Conservation (phyloP, 2,329 filamentous ascomycete genomes). For the Colletotrichum incanum region DNA sequence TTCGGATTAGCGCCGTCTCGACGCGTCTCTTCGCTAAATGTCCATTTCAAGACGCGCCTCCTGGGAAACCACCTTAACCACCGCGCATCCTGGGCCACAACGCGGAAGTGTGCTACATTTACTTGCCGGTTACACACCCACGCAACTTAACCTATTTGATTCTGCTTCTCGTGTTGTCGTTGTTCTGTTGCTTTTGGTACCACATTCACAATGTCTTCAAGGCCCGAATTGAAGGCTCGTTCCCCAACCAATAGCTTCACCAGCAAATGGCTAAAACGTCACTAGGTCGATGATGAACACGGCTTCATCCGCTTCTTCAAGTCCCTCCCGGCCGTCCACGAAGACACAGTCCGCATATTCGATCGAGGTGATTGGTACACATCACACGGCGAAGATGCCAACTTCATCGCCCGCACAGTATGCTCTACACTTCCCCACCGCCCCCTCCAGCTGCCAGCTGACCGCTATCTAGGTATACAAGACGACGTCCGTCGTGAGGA, state of each 20-base stretch:
- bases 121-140: constrained; percentile 14
- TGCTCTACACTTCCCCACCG: constrained; percentile 44
- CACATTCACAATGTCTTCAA: constrained; percentile 73
- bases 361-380: constrained; percentile 97
- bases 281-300: constrained; percentile 92
- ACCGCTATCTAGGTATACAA: constrained; percentile 82
- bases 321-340: constrained; percentile 79
- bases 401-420: constrained; percentile 85
- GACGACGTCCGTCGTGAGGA: constrained; percentile 94
- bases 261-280: neutral
- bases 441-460: neutral
- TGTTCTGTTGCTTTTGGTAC: neutral
- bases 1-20: constrained; percentile 38
- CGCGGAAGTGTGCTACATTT: neutral
- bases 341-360: constrained; percentile 89
- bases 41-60: constrained; percentile 32
- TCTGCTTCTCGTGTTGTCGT: constrained; percentile 13
- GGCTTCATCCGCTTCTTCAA: constrained; percentile 98
- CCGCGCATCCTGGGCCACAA: constrained; percentile 7
- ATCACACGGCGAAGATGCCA: constrained; percentile 88
- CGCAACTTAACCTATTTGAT: neutral
- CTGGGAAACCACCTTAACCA: constrained; percentile 33
- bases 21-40: constrained; percentile 39
- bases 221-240: constrained; percentile 79
- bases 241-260: constrained; percentile 28